Percentiles rank a stretch among this genome's conserved stretches.
These are phyloP conservation scores for Millerozyma acaciae DNA, from an alignment of 805 yeast genomes.

Conservation along the genomic window DNA sequence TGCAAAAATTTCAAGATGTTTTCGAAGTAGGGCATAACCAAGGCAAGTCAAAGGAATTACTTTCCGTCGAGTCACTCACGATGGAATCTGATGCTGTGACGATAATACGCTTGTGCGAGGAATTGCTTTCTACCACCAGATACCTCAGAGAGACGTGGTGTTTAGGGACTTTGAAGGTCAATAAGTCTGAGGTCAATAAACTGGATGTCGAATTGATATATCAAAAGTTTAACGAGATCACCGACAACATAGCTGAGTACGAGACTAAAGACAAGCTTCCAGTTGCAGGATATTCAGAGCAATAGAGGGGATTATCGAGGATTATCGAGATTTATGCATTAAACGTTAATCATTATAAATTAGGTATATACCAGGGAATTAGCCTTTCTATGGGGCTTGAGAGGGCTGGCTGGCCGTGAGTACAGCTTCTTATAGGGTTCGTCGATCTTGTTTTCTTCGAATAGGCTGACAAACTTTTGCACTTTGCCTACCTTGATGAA, in stretches of 20 bases:
- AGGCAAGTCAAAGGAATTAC: slow-evolving; percentile 37
- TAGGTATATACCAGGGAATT: not conserved
- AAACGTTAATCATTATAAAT: slow-evolving; percentile 4
- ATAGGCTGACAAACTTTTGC: slow-evolving; percentile 41
- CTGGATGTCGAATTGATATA: slow-evolving; percentile 23
- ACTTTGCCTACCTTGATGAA: slow-evolving; percentile 45
- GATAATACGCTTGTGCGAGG: slow-evolving; percentile 51
- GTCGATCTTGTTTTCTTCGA: slow-evolving; percentile 31
- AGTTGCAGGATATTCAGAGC: not conserved
- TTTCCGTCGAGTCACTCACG: slow-evolving; percentile 53
- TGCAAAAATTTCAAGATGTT: slow-evolving; percentile 51
- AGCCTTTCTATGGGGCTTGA: not conserved
- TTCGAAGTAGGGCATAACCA: slow-evolving; percentile 43
- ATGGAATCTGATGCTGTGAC: slow-evolving; percentile 51
- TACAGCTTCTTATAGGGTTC: slow-evolving; percentile 1
- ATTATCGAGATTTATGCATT: not conserved
- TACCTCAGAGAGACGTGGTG: slow-evolving; percentile 55
- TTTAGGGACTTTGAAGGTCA: slow-evolving; percentile 47
- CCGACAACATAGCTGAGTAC: slow-evolving; percentile 25
- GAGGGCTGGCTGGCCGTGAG: slow-evolving; percentile 8
- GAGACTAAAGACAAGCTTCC: slow-evolving; percentile 9
- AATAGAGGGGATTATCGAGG: slow-evolving; percentile 1
- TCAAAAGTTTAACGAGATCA: slow-evolving; percentile 30
- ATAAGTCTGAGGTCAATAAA: slow-evolving; percentile 15
- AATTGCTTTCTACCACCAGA: slow-evolving; percentile 46